Evolutionary conservation across 208 protist genomes (phyloP).

Genomic region (Trypanosoma platydactyli): DNA sequence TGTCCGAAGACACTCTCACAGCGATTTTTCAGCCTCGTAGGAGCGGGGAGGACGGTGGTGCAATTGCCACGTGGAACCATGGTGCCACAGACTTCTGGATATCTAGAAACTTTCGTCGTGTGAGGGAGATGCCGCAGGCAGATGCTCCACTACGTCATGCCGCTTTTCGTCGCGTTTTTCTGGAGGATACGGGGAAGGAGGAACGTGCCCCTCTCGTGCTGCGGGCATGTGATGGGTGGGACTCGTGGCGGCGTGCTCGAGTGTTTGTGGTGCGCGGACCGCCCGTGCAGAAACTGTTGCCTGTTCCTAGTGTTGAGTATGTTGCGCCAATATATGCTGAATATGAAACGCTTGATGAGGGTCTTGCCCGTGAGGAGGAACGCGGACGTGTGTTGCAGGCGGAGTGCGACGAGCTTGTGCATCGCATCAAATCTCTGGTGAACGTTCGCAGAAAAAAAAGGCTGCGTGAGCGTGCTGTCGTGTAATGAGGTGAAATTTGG

Average conservation of each 20-base stretch:
- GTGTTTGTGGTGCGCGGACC: conserved; percentile 3
- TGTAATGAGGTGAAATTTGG: not conserved
- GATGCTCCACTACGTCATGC: not conserved
- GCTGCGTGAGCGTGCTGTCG: not conserved
- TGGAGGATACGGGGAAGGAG: not conserved
- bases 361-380: conserved; percentile 37
- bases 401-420: conserved; percentile 63
- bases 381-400: conserved; percentile 44
- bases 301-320: too few species aligned
- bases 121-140: not conserved
- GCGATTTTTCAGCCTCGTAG: conserved; percentile 9
- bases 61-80: conserved; percentile 20
- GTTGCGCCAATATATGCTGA: not conserved
- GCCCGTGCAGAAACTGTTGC: not conserved
- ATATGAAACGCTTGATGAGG: conserved; percentile 16
- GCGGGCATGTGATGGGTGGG: conserved; percentile 17
- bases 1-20: conserved; percentile 4
- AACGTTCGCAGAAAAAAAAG: conserved; percentile 7
- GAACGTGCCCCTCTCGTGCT: not conserved
- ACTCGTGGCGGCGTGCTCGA: conserved; percentile 13
- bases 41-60: not conserved
- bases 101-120: conserved; percentile 16
- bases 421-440: conserved; percentile 31
- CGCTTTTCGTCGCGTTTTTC: not conserved
- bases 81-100: conserved; percentile 24